phyloP scores from a whole-genome alignment of 768 basidiomycete genomes.

The Trametes maxima region DNA sequence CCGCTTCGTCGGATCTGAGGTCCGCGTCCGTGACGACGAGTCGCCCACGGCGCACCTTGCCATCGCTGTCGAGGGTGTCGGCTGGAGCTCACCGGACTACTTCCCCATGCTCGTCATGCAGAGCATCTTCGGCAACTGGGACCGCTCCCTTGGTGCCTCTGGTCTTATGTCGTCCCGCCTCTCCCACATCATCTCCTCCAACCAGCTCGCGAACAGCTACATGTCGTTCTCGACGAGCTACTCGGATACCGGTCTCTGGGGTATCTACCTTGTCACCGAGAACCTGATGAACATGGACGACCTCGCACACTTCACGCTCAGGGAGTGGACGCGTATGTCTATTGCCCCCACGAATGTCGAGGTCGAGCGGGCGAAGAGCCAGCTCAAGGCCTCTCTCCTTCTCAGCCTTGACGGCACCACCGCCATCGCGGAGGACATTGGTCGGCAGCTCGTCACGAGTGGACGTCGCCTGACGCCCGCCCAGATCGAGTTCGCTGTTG shows the following conservation, averaged over 20 bases:
- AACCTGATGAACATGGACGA: slow-evolving; percentile 94
- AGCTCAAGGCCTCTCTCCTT: slow-evolving; percentile 93
- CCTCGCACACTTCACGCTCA: slow-evolving; percentile 88
- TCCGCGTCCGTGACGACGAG: slow-evolving; percentile 92
- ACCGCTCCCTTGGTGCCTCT: slow-evolving; percentile 90
- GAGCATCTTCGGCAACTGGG: slow-evolving; percentile 99
- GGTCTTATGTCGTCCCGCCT: slow-evolving; percentile 89
- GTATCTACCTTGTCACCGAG: slow-evolving; percentile 95
- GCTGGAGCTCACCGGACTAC: slow-evolving; percentile 98
- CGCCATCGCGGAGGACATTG: slow-evolving; percentile 96
- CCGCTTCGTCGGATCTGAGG: slow-evolving; percentile 90
- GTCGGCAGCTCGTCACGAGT: slow-evolving; percentile 94
- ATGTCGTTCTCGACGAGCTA: slow-evolving; percentile 99
- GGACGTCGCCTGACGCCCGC: slow-evolving; percentile 88
- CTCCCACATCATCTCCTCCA: slow-evolving; percentile 84
- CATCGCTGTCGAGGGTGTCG: slow-evolving; percentile 96
- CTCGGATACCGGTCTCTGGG: slow-evolving; percentile 99
- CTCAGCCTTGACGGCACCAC: slow-evolving; percentile 94
- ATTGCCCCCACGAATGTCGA: slow-evolving; percentile 80
- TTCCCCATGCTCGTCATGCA: slow-evolving; percentile 99
- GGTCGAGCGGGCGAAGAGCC: slow-evolving; percentile 97
- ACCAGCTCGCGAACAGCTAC: slow-evolving; percentile 99
- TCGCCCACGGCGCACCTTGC: slow-evolving; percentile 90
- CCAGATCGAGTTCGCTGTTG: slow-evolving; percentile 92
- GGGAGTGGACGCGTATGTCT: slow-evolving; percentile 96